Conservation (phyloP, 768 basidiomycete species). For the Russula olivacea region DNA sequence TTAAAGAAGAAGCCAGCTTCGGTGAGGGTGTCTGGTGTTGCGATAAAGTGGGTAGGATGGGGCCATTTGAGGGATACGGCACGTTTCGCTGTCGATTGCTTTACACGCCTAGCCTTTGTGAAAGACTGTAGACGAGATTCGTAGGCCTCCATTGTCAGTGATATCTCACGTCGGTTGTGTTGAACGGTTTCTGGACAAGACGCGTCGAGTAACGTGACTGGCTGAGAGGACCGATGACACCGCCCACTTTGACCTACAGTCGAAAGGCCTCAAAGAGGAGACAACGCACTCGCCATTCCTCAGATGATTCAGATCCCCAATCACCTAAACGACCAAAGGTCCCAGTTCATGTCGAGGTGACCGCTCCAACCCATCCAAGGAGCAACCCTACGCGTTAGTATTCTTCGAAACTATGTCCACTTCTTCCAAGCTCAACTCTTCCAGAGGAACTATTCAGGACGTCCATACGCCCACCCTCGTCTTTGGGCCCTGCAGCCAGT, state of each 20-base stretch:
- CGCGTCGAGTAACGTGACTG: slow-evolving; percentile 17
- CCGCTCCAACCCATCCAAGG: neutral
- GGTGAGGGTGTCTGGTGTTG: slow-evolving; percentile 71
- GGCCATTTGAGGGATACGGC: slow-evolving; percentile 65
- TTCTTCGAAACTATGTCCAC: neutral
- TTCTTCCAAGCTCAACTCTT: neutral
- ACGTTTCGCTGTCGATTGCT: slow-evolving; percentile 42
- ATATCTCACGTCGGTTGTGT: neutral
- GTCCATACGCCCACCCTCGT: neutral
- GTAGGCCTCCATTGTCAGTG: slow-evolving; percentile 19
- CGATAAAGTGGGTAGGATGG: slow-evolving; percentile 54
- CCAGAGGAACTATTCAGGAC: slow-evolving; percentile 1
- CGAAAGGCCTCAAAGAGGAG: slow-evolving; percentile 4
- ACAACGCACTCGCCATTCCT: slow-evolving; percentile 3
- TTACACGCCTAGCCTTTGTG: slow-evolving; percentile 53
- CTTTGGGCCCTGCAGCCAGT: neutral
- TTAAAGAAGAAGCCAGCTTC: slow-evolving; percentile 87
- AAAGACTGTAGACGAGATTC: slow-evolving; percentile 59
- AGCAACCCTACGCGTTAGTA: slow-evolving; percentile 10
- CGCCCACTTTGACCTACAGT: slow-evolving; percentile 11
- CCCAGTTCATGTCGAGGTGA: neutral
- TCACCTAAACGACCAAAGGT: slow-evolving; percentile 33
- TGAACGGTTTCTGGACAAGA: neutral
- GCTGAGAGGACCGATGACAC: slow-evolving; percentile 8
- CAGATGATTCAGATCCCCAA: slow-evolving; percentile 6